Base-by-base conservation (phyloP, 2,329 filamentous ascomycete species). In the Cladosporium sp. region DNA sequence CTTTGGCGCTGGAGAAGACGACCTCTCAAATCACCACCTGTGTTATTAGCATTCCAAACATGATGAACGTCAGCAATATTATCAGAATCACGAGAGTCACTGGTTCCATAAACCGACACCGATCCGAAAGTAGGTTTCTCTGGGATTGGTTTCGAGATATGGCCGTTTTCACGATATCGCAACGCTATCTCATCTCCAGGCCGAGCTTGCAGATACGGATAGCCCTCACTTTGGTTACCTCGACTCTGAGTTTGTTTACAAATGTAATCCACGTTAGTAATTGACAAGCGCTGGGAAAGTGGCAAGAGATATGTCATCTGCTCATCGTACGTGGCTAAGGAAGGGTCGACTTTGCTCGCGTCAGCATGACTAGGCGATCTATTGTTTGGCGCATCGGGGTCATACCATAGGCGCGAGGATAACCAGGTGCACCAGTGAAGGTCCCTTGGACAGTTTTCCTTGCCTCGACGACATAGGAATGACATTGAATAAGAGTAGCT, bases 111-210 rank as follows among this genome's bases (percentile, higher is more conserved):
- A 9, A 43, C 24, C 24, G 41, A 43, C n/a, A 43, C 24, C 41
- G 41, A 30, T 15, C 41, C 41, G 41, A 43, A 43, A 18, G 41
- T 43, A 24, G 41, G 41, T n/a, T 43, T 43, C n/a, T 43, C 41
- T 17, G 24, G 41, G 15, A 43, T 30, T n/a, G 24, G 41, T 32
- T 43, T 32, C 41, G 41, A 43, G 41, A 43, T 43, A 32, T 43
- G 41, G 24, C 41, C 41, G 19, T 43, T 43, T 19, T 43, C 41
- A 9, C 41, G 41, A 32, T 43, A 43, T 12, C 41, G 41, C 41
- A 43, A 32, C 3, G 41, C 41, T 30, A 43, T 43, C 24, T 43
- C 13, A 18, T 43, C 41, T 12, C 41, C 41, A 43, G 27, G 13
- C 13, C 15, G 27, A 12, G 41, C 41, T 32, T 13, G 27, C 7